A percentile compares a stretch with the other conserved stretches of the same genome.
Evolutionary conservation across 257 asterid genomes (phyloP).

Genomic region (Rehmannia glutinosa): DNA sequence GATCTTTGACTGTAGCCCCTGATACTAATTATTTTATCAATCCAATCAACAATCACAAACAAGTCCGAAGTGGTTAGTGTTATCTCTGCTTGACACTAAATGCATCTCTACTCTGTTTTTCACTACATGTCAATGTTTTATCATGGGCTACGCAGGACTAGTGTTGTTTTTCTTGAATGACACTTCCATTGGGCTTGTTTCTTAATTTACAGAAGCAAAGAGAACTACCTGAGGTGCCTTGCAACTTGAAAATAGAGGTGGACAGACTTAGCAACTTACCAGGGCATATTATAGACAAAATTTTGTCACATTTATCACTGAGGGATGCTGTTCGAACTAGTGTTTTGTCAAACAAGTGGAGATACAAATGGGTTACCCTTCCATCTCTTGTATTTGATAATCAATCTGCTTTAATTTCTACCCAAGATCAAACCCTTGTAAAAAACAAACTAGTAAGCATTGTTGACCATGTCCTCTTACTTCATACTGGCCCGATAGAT

Average conservation of each 20-base stretch:
- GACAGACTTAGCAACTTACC: slow-evolving; percentile 77
- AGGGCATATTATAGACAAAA: slow-evolving; percentile 71
- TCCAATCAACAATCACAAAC: too few species aligned
- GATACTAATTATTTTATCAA: too few species aligned
- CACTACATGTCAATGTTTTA: too few species aligned
- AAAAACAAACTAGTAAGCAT: slow-evolving; percentile 74
- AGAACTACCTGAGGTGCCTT: slow-evolving; percentile 50
- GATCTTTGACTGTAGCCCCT: too few species aligned
- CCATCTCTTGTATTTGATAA: slow-evolving; percentile 80
- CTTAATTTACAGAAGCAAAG: slow-evolving; percentile 67
- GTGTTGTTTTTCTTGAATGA: too few species aligned
- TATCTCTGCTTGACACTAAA: too few species aligned
- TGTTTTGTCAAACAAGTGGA: slow-evolving; percentile 83
- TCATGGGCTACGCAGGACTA: too few species aligned
- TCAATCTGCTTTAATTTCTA: slow-evolving; percentile 64
- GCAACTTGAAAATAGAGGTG: slow-evolving; percentile 42
- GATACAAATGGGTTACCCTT: slow-evolving; percentile 88
- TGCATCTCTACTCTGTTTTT: too few species aligned
- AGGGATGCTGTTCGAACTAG: slow-evolving; percentile 88
- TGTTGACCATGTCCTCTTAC: slow-evolving; percentile 80
- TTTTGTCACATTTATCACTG: slow-evolving; percentile 74
- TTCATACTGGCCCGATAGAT: slow-evolving; percentile 73
- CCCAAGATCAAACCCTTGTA: slow-evolving; percentile 66
- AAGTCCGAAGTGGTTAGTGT: too few species aligned
- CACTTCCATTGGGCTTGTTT: too few species aligned